Evolutionary conservation across 345 rosid species (phyloP), one percentile per base, ranked within the genome.

Genomic region (Conringia planisiliqua): DNA sequence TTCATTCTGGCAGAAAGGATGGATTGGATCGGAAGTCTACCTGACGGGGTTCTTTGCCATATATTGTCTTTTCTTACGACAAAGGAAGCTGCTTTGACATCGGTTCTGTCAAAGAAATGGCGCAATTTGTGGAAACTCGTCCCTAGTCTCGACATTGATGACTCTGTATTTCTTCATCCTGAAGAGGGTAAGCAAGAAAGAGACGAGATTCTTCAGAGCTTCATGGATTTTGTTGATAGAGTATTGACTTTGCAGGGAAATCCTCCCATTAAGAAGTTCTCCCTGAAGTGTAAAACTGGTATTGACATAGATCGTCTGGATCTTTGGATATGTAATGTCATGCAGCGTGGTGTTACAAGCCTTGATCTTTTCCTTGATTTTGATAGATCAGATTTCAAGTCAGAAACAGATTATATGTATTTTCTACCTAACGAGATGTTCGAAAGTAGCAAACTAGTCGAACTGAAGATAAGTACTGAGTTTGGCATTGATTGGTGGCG

Each of bases 121-220:
- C 30, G 38, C 16, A 64, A 64, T 30, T 8, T 64, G 6, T 64
- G 5, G 6, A 0, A 2, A 17, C 17, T 46, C 51, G 57, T 65
- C 11, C 57, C 30, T 3, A 17, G 47, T 0, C 8, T 59, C 63
- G 63, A 59, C 63, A 35, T 59, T 10, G 63, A 58, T 11, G 68
- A 43, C 54, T 62, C 69, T 11, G 26, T 46, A 2, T 64, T 64
- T 64, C 56, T 46, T 29, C 4, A 46, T 17, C 69, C 69, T 0
- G 42, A 64, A 29, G 29, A 63, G 10, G 68, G 68, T 43, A 63
- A 63, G 55, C 10, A 27, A 10, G 69, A 65, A 46, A 65, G 42
- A 24, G 30, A 18, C 0, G 57, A 29, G 0, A 47, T 65, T 20
- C 16, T 17, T 2, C 30, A 30, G 6, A 30, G 59, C 42, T 50